Evolutionary conservation across 2,329 filamentous ascomycete species (phyloP).

Genomic region (Diaporthe caulivora): DNA sequence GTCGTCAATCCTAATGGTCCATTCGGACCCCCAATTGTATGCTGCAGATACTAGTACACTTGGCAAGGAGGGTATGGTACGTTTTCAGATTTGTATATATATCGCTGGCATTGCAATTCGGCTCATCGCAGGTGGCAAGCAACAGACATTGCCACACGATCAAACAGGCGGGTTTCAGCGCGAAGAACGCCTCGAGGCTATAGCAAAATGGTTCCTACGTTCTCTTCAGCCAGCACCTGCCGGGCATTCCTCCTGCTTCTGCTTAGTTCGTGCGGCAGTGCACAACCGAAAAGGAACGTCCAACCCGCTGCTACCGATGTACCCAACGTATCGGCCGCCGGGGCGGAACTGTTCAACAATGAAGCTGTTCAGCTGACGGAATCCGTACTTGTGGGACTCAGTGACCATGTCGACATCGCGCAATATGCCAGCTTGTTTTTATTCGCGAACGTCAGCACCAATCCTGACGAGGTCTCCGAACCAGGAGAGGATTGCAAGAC

Average conservation of each 20-base stretch:
- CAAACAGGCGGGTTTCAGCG: not conserved
- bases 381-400: conserved; percentile 48
- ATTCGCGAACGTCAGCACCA: conserved; percentile 45
- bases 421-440: conserved; percentile 49
- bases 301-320: not conserved
- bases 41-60: conserved; percentile 7
- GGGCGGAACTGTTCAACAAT: conserved; percentile 2
- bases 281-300: not conserved
- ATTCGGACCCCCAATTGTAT: conserved; percentile 8
- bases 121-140: too few relatives aligned
- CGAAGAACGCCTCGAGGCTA: too few relatives aligned
- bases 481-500: conserved; percentile 49
- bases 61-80: not conserved
- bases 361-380: conserved; percentile 47
- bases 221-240: not conserved
- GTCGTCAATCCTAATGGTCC: not conserved
- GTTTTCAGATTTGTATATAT: not conserved
- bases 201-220: not conserved
- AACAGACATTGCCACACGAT: too few relatives aligned
- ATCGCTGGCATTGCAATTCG: too few relatives aligned
- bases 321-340: not conserved
- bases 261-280: not conserved
- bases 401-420: conserved; percentile 44
- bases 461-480: conserved; percentile 41
- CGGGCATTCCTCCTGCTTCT: not conserved